Conservation (phyloP, 2,329 filamentous ascomycete genomes). For the Cytospora mali region DNA sequence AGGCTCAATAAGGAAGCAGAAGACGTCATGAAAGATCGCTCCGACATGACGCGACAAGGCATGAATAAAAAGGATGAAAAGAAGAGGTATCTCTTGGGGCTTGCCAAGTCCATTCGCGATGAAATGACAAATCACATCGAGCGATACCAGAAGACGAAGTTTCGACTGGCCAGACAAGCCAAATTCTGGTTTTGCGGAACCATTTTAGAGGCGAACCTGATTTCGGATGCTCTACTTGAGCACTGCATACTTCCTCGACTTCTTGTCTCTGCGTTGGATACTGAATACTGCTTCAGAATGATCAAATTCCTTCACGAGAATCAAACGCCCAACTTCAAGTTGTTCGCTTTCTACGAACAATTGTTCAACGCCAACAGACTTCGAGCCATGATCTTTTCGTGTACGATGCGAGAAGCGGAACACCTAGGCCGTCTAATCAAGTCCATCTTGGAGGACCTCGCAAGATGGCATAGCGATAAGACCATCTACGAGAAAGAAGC, state of each 20-base stretch:
- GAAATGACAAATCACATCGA: constrained; percentile 74
- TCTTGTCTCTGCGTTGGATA: constrained; percentile 80
- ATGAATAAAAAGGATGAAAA: constrained; percentile 69
- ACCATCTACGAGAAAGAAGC: constrained; percentile 80
- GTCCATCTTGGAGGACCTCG: constrained; percentile 77
- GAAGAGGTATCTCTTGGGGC: constrained; percentile 68
- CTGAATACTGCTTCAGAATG: constrained; percentile 85
- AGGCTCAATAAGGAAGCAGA: constrained; percentile 68
- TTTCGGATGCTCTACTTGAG: constrained; percentile 80
- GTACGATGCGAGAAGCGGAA: constrained; percentile 87
- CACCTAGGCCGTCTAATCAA: constrained; percentile 91
- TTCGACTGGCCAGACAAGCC: constrained; percentile 75
- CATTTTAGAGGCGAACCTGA: constrained; percentile 62
- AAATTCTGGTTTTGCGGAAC: constrained; percentile 74
- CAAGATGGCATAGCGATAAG: constrained; percentile 81
- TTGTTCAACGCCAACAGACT: constrained; percentile 84
- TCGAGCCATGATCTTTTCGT: constrained; percentile 81
- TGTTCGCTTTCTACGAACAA: constrained; percentile 79
- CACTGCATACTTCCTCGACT: constrained; percentile 91
- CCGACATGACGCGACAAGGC: constrained; percentile 70
- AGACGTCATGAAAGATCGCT: constrained; percentile 69
- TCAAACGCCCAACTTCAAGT: constrained; percentile 82
- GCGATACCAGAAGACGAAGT: constrained; percentile 66
- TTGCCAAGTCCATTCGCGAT: constrained; percentile 69
- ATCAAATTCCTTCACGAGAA: constrained; percentile 84